Evolutionary conservation across 2,329 filamentous ascomycete genomes (phyloP).

Genomic region (Penicillium corylophilum): DNA sequence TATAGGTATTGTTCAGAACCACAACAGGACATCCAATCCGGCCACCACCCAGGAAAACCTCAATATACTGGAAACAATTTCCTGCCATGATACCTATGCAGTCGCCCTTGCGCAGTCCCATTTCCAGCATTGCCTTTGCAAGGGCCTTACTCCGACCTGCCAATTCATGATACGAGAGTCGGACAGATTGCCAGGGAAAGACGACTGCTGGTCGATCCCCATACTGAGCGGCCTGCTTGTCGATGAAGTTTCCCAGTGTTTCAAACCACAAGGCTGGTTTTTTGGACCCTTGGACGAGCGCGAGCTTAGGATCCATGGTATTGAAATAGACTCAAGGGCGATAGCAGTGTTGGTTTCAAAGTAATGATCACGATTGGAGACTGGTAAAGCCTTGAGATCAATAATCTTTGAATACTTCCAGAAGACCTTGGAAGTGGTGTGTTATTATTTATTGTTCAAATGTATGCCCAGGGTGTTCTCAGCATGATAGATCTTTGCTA

Average conservation of each 20-base stretch:
- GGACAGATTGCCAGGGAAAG: slow-evolving; percentile 23
- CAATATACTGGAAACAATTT: slow-evolving; percentile 53
- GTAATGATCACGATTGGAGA: not conserved
- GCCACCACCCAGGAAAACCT: slow-evolving; percentile 56
- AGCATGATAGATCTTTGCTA: not conserved
- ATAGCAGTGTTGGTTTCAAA: not conserved
- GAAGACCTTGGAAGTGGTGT: no score
- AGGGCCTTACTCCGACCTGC: slow-evolving; percentile 16
- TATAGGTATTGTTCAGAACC: slow-evolving; percentile 36
- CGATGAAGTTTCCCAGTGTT: slow-evolving; percentile 20
- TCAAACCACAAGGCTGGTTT: slow-evolving; percentile 21
- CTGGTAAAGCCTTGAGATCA: no score
- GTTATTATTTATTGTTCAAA: not conserved
- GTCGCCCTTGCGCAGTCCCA: slow-evolving; percentile 66
- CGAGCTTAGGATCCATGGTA: slow-evolving; percentile 7
- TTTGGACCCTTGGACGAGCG: slow-evolving; percentile 21
- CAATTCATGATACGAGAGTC: slow-evolving; percentile 22
- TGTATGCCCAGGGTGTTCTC: not conserved
- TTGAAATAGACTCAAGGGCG: not conserved
- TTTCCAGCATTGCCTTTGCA: slow-evolving; percentile 61
- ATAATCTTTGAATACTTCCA: no score
- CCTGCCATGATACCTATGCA: slow-evolving; percentile 69
- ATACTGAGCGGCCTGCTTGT: slow-evolving; percentile 18
- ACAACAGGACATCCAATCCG: slow-evolving; percentile 33
- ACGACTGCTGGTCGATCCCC: slow-evolving; percentile 9